Base-by-base conservation (phyloP, 176 grass and related monocot genomes). In the Triticum timopheevii region DNA sequence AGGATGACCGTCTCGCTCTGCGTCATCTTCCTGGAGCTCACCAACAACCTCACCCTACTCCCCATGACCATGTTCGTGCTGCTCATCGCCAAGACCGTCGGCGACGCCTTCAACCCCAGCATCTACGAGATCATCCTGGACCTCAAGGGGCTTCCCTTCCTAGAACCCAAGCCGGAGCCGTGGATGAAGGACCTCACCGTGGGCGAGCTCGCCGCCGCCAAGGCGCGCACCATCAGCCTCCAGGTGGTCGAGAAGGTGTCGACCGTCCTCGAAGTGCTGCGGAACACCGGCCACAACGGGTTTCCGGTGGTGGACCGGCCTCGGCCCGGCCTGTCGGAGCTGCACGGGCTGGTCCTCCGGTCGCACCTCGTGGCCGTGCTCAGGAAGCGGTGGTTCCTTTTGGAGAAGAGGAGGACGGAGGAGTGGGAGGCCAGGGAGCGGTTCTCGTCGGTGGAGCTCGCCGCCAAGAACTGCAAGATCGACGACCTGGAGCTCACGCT, bases 111-210 rank as follows among this genome's bases (percentile, higher is more conserved):
- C 67, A 98, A 98, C 88, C 96, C 93, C 12, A 96, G 93, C 83
- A 98, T 98, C 77, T 98, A 98, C 84, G 96, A 96, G 91, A 98
- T 98, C 89, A 98, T 98, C 82, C 93, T 98, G 19, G 92, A 98
- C 17, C 94, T 98, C 82, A 98, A 96, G 79, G 90, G 93, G 0
- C 62, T 98, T 3, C 96, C 96, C 0, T 98, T 98, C 90, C 84
- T 98, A 3, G 96, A 98, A 0, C 65, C 93, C 15, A 90, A 91
- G 83, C 92, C 93, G 1, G 96, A 98, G 78, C 88, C 93, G 0
- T 98, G 97, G 97, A 98, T 98, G 97, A 96, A 93, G 88, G 93
- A 96, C 77, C 39, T 98, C 66, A 77, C 90, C 5, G 97, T 98
- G 7, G 92, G 90, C 42, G 92, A 96, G 91, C 89, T 98, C 25